These are phyloP conservation scores for Pleomassaria siparia DNA, from an alignment of 2,329 filamentous ascomycete species.

Conservation along the genomic window DNA sequence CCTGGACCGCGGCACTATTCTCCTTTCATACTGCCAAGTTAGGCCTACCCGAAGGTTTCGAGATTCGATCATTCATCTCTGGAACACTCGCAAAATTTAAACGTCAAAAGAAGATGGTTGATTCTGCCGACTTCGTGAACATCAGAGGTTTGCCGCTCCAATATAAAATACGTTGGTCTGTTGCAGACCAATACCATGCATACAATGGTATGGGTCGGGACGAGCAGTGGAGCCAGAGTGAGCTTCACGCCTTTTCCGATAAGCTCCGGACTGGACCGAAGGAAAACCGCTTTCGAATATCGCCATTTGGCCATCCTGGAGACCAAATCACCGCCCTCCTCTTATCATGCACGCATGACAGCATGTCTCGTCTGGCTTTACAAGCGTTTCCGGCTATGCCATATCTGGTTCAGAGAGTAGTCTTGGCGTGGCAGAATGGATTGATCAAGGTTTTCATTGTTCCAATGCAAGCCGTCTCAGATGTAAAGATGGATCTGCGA, in stretches of 20 bases:
- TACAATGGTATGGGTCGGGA: constrained; percentile 49
- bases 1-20: constrained; percentile 56
- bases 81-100: constrained; percentile 18
- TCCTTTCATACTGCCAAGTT: constrained; percentile 53
- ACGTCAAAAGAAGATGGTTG: constrained; percentile 11
- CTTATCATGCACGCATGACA: constrained; percentile 42
- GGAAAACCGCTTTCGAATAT: constrained; percentile 47
- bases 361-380: constrained; percentile 32
- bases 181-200: constrained; percentile 43
- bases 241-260: constrained; percentile 52
- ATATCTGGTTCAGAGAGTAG: constrained; percentile 30
- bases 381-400: constrained; percentile 51
- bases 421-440: constrained; percentile 37
- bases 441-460: constrained; percentile 37
- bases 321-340: constrained; percentile 48
- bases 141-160: constrained; percentile 27
- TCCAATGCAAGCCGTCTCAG: constrained; percentile 32
- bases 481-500: constrained; percentile 38
- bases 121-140: constrained; percentile 23
- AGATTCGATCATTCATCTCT: constrained; percentile 31
- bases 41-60: constrained; percentile 45
- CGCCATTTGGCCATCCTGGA: constrained; percentile 46
- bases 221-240: constrained; percentile 53
- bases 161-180: constrained; percentile 21
- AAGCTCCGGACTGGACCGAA: constrained; percentile 44